Conservation (phyloP, 2,329 filamentous ascomycete species). For the Calonectria hawksworthii region DNA sequence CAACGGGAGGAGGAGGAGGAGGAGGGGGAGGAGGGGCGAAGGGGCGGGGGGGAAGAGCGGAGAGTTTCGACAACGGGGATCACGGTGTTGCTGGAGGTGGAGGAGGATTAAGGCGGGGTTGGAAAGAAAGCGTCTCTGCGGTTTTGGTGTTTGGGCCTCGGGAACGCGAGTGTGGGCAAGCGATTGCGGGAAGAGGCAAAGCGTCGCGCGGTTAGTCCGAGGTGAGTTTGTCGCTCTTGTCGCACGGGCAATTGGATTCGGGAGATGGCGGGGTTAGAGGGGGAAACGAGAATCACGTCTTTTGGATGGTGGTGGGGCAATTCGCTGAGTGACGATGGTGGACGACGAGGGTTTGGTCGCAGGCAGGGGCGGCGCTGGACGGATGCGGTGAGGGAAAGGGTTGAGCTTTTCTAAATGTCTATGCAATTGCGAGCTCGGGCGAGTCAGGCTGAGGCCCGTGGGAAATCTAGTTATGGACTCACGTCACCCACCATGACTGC, state of each 20-base stretch:
- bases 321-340: background rate
- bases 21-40: background rate
- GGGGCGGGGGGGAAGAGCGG: background rate
- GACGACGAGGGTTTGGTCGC: background rate
- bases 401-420: background rate
- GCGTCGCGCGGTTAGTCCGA: background rate
- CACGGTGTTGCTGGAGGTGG: background rate
- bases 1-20: constrained; percentile 7
- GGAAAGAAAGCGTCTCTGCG: background rate
- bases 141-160: background rate
- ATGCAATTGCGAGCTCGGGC: background rate
- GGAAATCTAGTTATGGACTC: background rate
- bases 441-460: background rate
- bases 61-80: background rate
- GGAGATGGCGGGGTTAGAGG: constrained; percentile 15
- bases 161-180: background rate
- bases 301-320: constrained; percentile 22
- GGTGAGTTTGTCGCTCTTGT: background rate
- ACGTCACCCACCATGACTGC: background rate
- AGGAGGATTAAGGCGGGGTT: background rate
- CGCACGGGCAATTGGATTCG: background rate
- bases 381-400: background rate
- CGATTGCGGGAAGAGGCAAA: background rate
- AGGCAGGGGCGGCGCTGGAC: background rate
- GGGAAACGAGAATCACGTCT: constrained; percentile 17